A percentile compares a stretch with the other conserved stretches of the same genome.
Conservation (phyloP, 2,329 filamentous ascomycete species). For the Alternaria arbusti region DNA sequence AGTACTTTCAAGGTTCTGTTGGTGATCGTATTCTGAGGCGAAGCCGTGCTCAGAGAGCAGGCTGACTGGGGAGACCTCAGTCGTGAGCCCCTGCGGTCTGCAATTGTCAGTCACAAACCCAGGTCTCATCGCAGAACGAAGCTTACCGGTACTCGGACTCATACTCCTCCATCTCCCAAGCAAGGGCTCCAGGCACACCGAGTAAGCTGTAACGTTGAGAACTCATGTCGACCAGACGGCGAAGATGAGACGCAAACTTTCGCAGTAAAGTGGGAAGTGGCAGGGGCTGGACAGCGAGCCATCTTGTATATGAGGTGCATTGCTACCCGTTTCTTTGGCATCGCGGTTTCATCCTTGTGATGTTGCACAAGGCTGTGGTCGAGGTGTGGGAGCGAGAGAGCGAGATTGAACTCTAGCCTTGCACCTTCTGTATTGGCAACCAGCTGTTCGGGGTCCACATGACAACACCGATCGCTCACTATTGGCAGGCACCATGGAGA, state of each 20-base stretch:
- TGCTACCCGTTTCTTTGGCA: background rate
- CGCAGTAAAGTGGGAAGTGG: background rate
- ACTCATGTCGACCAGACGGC: background rate
- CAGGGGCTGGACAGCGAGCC: background rate
- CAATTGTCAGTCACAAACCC: background rate
- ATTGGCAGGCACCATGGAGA: background rate
- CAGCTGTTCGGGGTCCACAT: background rate
- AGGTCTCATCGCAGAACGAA: rapidly evolving
- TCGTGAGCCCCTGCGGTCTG: background rate
- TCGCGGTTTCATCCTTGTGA: background rate
- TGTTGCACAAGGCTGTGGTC: background rate
- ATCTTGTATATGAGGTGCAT: background rate
- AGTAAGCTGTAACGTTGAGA: background rate
- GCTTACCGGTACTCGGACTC: background rate
- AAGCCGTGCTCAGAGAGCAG: background rate
- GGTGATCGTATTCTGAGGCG: background rate
- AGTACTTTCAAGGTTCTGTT: background rate
- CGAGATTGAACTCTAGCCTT: background rate
- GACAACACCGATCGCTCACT: background rate
- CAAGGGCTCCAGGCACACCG: too few relatives aligned
- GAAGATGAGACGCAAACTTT: background rate
- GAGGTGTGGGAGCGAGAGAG: background rate
- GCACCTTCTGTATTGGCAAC: background rate
- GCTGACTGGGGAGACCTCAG: background rate
- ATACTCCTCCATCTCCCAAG: background rate